Evolutionary conservation across 2,329 filamentous ascomycete genomes (phyloP).

Genomic region (Aciculosporium take): DNA sequence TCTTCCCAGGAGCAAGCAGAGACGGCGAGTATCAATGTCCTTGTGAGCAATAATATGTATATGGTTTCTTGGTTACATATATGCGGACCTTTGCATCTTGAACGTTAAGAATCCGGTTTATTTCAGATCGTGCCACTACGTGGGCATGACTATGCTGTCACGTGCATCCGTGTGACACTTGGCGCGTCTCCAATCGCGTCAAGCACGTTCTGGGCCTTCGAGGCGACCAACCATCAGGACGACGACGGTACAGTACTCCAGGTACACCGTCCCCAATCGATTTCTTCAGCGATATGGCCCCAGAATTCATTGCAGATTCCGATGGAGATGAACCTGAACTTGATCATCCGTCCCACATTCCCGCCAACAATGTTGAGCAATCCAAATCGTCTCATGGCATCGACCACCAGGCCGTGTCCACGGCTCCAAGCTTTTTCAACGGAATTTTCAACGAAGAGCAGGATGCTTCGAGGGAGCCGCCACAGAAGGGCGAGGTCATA

Average conservation of each 20-base stretch:
- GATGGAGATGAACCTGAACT: constrained; percentile 18
- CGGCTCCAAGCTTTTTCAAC: constrained; percentile 33
- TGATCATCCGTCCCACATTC: neutral
- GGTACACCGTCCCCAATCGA: neutral
- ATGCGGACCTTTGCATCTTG: too few relatives aligned
- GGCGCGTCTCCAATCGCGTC: neutral
- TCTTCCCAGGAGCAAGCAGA: too few relatives aligned
- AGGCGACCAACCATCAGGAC: neutral
- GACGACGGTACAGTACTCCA: neutral
- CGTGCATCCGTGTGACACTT: constrained; percentile 2
- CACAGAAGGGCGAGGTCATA: neutral
- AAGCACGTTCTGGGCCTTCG: neutral
- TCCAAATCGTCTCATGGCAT: constrained; percentile 7
- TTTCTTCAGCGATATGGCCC: constrained; percentile 8
- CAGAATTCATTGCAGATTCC: constrained; percentile 23
- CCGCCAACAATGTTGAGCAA: neutral
- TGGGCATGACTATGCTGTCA: neutral
- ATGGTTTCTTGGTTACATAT: too few relatives aligned
- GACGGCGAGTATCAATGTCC: too few relatives aligned
- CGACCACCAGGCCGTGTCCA: constrained; percentile 25
- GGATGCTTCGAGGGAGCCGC: constrained; percentile 14
- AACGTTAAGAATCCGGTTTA: too few relatives aligned
- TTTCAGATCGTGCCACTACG: too few relatives aligned
- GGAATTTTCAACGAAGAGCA: constrained; percentile 33
- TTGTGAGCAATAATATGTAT: neutral